Evolutionary conservation across 2,329 filamentous ascomycete species (phyloP), one percentile per base, ranked within the genome.

Genomic region (Pyrenophora tritici-repentis): DNA sequence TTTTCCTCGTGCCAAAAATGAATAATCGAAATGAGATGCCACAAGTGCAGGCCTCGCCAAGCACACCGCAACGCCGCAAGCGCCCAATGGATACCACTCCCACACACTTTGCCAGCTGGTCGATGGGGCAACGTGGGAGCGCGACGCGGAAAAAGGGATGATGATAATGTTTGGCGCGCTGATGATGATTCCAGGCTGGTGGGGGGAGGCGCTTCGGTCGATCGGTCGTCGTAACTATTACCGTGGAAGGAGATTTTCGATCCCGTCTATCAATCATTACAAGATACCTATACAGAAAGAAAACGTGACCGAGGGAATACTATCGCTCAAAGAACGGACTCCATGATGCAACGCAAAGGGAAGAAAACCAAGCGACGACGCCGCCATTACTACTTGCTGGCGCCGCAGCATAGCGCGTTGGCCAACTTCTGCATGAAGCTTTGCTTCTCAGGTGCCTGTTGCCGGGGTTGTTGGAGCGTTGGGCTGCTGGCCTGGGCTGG

Each of bases 351-450:
- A 64, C 61, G 58, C 54, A 63, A 66, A 63, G 53, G 41, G 50
- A 58, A 57, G 45, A 51, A 53, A 55, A 49, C 56, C 50, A 53
- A 49, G 60, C 56, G 44, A 44, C 52, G 38, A 43, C 47, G 51
- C 53, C 39, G 47, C 53, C 49, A 62, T 67, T 48, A 65, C 59
- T 62, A 60, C 51, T 56, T 70, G 51, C 67, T 66, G 42, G 60
- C 67, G 35, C 70, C 90, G 78, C 93, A 97, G 85, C 93, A 97
- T 51, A 97, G 80, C 53, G 86, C 84, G 81, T 94, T 96, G 84
- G 93, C 88, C 73, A 97, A 81, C 81, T 97, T 97, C 78, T 96
- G 89, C 78, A 92, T 86, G 59, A 91, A 89, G 52, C 87, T 88
- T n/a, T 62, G 64, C 59, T 69, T 71, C 73, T 93, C 89, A 61